Percentiles rank a stretch among this genome's conserved stretches.
Evolutionary conservation across 441 rosid species (phyloP).

Genomic region (Flueggea neowawraea): DNA sequence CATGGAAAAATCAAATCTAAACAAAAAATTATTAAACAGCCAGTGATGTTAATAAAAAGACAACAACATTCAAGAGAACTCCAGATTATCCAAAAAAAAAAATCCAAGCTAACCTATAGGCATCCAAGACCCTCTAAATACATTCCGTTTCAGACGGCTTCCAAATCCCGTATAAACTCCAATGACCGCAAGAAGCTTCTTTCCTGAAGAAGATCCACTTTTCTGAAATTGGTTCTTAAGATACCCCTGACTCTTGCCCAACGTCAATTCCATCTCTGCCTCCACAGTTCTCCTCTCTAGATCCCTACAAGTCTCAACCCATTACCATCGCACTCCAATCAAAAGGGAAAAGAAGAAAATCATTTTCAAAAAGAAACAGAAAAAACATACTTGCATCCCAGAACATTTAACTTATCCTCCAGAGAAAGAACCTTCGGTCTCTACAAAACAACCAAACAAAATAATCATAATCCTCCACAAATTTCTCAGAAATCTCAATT

Average conservation of each 20-base stretch:
- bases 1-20: too few species aligned
- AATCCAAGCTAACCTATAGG: conserved; percentile 57
- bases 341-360: background rate
- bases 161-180: conserved; percentile 96
- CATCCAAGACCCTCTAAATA: conserved; percentile 93
- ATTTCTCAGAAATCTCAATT: background rate
- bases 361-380: conserved; percentile 7
- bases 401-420: conserved; percentile 80
- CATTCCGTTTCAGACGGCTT: conserved; percentile 71
- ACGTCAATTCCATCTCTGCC: conserved; percentile 91
- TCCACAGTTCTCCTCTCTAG: conserved; percentile 87
- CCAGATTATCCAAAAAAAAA: background rate
- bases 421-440: conserved; percentile 91
- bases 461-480: background rate
- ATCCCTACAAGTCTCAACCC: conserved; percentile 42
- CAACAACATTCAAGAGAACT: too few species aligned
- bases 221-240: conserved; percentile 50
- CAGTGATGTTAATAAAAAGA: too few species aligned
- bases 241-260: conserved; percentile 89
- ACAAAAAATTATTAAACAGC: too few species aligned
- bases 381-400: conserved; percentile 92
- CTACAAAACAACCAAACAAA: conserved; percentile 44
- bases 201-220: conserved; percentile 43
- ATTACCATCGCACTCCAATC: conserved; percentile 4
- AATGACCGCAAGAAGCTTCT: conserved; percentile 80